phyloP scores from a whole-genome alignment of 306 rosid genomes.

The Casuarina cunninghamiana region DNA sequence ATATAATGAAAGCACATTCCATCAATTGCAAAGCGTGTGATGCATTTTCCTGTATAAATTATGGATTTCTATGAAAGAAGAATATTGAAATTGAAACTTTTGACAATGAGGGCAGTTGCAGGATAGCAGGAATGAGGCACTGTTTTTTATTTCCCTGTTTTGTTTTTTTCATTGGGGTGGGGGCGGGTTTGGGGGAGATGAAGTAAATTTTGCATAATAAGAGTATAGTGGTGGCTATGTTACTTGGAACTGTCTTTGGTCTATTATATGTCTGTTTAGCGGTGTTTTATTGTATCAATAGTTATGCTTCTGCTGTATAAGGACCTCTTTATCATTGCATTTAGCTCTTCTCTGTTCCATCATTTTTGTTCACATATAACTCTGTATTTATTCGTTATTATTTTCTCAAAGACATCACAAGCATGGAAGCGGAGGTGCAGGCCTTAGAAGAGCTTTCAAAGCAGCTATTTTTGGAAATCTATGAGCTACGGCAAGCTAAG shows the following conservation, averaged over 20 bases:
- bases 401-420: constrained; percentile 63
- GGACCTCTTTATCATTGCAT: not conserved
- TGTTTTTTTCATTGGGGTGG: no score
- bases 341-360: not conserved
- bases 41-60: no score
- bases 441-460: constrained; percentile 94
- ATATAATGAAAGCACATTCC: no score
- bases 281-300: constrained; percentile 3
- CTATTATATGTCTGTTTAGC: not conserved
- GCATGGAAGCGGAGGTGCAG: constrained; percentile 89
- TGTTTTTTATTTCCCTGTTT: no score
- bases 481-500: constrained; percentile 96
- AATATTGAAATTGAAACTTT: no score
- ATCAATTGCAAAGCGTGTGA: no score
- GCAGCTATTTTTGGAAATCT: constrained; percentile 94
- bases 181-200: no score
- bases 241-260: not conserved
- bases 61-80: no score
- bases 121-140: no score
- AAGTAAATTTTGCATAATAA: not conserved
- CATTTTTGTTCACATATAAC: not conserved
- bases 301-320: not conserved
- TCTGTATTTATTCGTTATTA: constrained; percentile 15
- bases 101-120: no score
- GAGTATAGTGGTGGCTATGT: not conserved